phyloP scores from a whole-genome alignment of 2,329 filamentous ascomycete genomes.

The Fusarium albidum region DNA sequence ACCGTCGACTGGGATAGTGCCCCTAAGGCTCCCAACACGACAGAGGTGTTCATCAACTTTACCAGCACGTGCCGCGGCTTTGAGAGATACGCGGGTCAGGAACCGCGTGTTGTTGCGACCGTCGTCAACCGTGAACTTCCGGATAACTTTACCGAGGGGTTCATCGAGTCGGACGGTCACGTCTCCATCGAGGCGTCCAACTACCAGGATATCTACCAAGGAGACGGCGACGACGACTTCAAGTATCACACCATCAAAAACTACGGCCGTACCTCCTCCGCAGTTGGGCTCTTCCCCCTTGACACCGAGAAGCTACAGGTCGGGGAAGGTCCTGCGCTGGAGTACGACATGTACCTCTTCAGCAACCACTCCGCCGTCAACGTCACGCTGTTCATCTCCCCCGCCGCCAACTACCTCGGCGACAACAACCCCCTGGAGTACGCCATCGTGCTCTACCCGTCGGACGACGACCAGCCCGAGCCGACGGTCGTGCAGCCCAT shows the following conservation, averaged over 20 bases:
- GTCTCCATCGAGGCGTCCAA: slow-evolving; percentile 64
- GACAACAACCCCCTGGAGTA: slow-evolving; percentile 60
- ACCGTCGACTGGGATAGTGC: slow-evolving; percentile 48
- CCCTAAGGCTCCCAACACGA: slow-evolving; percentile 50
- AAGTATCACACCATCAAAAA: slow-evolving; percentile 60
- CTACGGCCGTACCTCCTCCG: slow-evolving; percentile 66
- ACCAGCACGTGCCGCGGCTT: slow-evolving; percentile 55
- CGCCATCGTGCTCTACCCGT: slow-evolving; percentile 55
- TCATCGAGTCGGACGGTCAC: slow-evolving; percentile 68
- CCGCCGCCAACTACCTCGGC: slow-evolving; percentile 61
- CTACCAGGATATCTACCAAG: slow-evolving; percentile 52
- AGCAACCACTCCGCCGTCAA: slow-evolving; percentile 55
- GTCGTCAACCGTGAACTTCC: slow-evolving; percentile 60
- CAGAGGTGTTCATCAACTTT: slow-evolving; percentile 61
- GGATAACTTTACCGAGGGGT: slow-evolving; percentile 62
- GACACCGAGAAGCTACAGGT: slow-evolving; percentile 58
- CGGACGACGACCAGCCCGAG: slow-evolving; percentile 32
- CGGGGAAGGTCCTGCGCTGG: slow-evolving; percentile 60
- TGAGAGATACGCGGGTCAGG: slow-evolving; percentile 49
- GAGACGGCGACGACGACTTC: slow-evolving; percentile 38
- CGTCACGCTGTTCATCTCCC: slow-evolving; percentile 59
- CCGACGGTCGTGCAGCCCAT: slow-evolving; percentile 22
- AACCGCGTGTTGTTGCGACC: slow-evolving; percentile 62
- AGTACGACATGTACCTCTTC: slow-evolving; percentile 70
- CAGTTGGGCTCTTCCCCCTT: slow-evolving; percentile 64